Evolutionary conservation across 805 yeast genomes (phyloP).

Genomic region (Lachancea thermotolerans): DNA sequence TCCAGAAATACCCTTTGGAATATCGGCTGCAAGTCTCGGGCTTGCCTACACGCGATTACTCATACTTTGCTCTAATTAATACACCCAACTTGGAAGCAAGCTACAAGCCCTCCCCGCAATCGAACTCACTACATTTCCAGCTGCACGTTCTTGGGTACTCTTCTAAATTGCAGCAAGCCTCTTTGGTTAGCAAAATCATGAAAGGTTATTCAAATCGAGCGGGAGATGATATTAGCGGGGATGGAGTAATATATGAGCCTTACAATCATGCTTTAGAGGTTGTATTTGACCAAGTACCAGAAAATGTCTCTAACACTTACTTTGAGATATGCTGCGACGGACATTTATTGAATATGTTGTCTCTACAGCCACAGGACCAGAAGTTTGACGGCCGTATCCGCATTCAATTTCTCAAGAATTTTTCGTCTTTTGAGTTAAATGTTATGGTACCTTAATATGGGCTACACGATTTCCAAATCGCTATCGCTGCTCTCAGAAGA

Average conservation of each 20-base stretch:
- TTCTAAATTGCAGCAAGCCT: conserved; percentile 8
- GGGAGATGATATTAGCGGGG: conserved; percentile 10
- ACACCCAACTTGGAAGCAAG: conserved; percentile 25
- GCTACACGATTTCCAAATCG: conserved; percentile 29
- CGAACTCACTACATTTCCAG: conserved; percentile 18
- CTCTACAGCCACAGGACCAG: conserved; percentile 5
- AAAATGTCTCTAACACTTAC: conserved; percentile 6
- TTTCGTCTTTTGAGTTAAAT: conserved; percentile 10
- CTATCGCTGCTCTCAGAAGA: conserved; percentile 19
- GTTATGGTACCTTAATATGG: conserved; percentile 5
- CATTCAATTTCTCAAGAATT: conserved; percentile 9
- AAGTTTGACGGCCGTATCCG: conserved; percentile 7
- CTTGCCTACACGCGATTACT: conserved; percentile 8
- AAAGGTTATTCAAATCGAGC: conserved; percentile 21
- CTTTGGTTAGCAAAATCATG: conserved; percentile 17
- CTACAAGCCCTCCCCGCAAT: conserved; percentile 28
- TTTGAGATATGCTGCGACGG: conserved; percentile 30
- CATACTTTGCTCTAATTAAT: conserved; percentile 27
- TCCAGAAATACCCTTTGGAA: conserved; percentile 33
- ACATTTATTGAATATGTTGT: conserved; percentile 18
- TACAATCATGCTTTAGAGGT: conserved; percentile 14
- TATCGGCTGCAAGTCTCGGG: conserved; percentile 10
- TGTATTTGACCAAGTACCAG: conserved; percentile 7
- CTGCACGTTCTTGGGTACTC: conserved; percentile 24
- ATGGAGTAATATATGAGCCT: conserved; percentile 15